Evolutionary conservation across 345 rosid species (phyloP).

Genomic region (Moricandia arvensis): DNA sequence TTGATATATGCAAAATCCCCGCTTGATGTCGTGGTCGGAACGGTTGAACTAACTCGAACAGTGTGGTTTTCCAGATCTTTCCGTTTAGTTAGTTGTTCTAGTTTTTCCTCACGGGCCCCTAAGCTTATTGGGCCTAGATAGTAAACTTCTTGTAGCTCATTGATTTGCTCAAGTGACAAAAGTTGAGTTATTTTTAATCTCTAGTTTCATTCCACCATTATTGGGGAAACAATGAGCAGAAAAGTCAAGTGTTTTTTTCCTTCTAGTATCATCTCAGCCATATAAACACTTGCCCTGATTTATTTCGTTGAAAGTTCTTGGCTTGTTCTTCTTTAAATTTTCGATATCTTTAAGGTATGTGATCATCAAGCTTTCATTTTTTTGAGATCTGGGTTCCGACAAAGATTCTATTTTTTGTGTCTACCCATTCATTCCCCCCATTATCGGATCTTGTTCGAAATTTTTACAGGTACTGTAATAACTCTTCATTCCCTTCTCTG

Average conservation of each 20-base stretch:
- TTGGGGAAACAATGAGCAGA: neutral
- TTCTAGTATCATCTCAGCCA: neutral
- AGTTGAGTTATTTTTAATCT: neutral
- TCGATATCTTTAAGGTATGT: constrained; percentile 25
- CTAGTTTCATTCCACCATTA: constrained; percentile 7
- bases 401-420: constrained; percentile 28
- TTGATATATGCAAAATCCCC: too few relatives aligned
- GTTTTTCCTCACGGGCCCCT: neutral
- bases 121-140: neutral
- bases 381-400: constrained; percentile 40
- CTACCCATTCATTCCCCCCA: neutral
- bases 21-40: too few relatives aligned
- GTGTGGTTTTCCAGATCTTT: neutral
- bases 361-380: constrained; percentile 27
- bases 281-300: too few relatives aligned
- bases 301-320: constrained; percentile 9
- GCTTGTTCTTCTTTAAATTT: constrained; percentile 5
- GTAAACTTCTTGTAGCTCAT: neutral
- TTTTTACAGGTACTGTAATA: constrained; percentile 34
- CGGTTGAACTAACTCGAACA: neutral
- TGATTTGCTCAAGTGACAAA: neutral
- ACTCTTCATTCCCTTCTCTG: constrained; percentile 6
- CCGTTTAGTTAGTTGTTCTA: neutral
- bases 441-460: constrained; percentile 10
- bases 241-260: constrained; percentile 14